A percentile compares a stretch with the other conserved stretches of the same genome.
These are phyloP conservation scores for Oryza glumipatula DNA, from an alignment of 176 grass and related monocot genomes.

Conservation along the genomic window DNA sequence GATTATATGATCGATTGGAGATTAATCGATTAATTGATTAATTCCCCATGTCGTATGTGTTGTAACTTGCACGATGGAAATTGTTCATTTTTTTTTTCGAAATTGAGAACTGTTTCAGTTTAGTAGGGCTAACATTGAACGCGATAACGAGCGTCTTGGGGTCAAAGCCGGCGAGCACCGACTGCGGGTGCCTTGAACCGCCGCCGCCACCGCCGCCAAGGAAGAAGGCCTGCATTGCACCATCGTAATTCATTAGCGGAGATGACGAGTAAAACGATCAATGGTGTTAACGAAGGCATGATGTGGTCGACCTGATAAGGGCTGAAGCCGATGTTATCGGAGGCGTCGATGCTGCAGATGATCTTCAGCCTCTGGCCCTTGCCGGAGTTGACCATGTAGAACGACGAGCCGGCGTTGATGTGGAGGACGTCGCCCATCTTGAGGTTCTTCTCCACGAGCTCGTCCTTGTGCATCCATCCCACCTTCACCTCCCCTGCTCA, in stretches of 20 bases:
- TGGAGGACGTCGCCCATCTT: constrained; percentile 91
- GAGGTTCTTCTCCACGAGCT: constrained; percentile 70
- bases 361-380: constrained; percentile 74
- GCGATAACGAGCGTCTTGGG: constrained; percentile 55
- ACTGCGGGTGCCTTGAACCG: constrained; percentile 43
- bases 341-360: constrained; percentile 84
- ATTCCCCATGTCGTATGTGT: not conserved
- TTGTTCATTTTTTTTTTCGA: not conserved
- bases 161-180: constrained; percentile 68
- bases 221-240: constrained; percentile 66
- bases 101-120: not conserved
- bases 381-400: constrained; percentile 85
- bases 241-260: constrained; percentile 5
- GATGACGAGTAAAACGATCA: not conserved
- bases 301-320: constrained; percentile 61
- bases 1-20: not conserved
- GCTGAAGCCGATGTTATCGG: constrained; percentile 63
- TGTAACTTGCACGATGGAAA: not conserved
- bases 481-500: constrained; percentile 71
- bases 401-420: constrained; percentile 80
- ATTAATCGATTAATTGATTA: not conserved
- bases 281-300: not conserved
- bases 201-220: constrained; percentile 59
- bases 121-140: constrained; percentile 71
- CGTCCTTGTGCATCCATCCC: constrained; percentile 73